These are phyloP conservation scores for Lasiodiplodia sp. DNA, from an alignment of 2,329 filamentous ascomycete genomes.

Conservation along the genomic window DNA sequence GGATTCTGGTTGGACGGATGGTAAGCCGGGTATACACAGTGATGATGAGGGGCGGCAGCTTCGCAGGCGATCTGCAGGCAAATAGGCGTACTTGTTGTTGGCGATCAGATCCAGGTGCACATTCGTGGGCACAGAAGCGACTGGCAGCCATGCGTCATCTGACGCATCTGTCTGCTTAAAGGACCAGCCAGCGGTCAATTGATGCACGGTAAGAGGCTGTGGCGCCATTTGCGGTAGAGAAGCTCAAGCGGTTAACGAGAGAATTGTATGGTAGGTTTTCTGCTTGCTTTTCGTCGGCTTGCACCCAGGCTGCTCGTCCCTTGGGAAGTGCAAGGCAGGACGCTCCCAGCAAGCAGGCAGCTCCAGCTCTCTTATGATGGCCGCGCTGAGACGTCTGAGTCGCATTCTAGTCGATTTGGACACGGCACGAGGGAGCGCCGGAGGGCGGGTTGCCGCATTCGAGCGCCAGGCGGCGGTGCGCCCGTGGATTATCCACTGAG, in stretches of 20 bases:
- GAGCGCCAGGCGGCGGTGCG: not conserved
- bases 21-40: not conserved
- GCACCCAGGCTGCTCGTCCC: conserved; percentile 17
- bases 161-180: conserved; percentile 54
- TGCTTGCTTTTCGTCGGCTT: conserved; percentile 7
- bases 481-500: conserved; percentile 25
- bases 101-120: conserved; percentile 57
- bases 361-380: conserved; percentile 28
- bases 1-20: conserved; percentile 47
- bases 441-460: conserved; percentile 23
- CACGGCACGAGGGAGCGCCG: conserved; percentile 32
- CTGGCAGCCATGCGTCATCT: conserved; percentile 53
- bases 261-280: not conserved
- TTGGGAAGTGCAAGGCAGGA: not conserved
- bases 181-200: conserved; percentile 51
- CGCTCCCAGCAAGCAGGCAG: not conserved
- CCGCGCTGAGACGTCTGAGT: conserved; percentile 30
- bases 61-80: conserved; percentile 16
- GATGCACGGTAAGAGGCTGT: conserved; percentile 38
- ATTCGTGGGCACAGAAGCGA: conserved; percentile 55
- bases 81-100: conserved; percentile 50
- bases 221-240: conserved; percentile 15
- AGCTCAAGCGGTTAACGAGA: conserved; percentile 19
- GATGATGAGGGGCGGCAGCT: conserved; percentile 1
- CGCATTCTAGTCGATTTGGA: conserved; percentile 34